A percentile compares a stretch with the other conserved stretches of the same genome.
Conservation (phyloP, 2,329 filamentous ascomycete species). For the Neurospora crassa region DNA sequence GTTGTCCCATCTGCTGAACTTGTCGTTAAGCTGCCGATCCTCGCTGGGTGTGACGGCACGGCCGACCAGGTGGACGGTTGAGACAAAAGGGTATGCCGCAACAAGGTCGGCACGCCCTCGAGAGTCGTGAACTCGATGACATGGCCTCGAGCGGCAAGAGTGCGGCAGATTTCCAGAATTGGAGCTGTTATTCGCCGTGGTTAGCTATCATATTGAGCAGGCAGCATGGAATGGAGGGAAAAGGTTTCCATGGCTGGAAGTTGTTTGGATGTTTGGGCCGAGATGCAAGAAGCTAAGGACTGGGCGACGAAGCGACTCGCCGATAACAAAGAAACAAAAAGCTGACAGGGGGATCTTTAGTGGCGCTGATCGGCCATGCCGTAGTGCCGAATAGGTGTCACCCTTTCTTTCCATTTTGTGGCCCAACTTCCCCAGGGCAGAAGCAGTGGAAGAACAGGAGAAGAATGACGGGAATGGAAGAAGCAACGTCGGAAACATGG, state of each 20-base stretch:
- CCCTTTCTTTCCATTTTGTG: neutral
- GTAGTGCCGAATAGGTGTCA: neutral
- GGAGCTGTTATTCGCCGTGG: conserved; percentile 12
- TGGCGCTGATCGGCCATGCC: neutral
- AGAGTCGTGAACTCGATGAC: conserved; percentile 23
- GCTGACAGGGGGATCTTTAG: neutral
- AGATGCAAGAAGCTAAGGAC: neutral
- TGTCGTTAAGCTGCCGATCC: conserved; percentile 2
- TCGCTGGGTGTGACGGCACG: neutral
- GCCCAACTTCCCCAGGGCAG: neutral
- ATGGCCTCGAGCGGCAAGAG: conserved; percentile 20
- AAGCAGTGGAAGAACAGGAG: neutral
- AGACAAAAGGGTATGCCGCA: conserved; percentile 9
- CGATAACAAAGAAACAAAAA: neutral
- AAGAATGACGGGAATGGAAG: neutral
- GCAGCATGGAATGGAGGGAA: too few relatives aligned
- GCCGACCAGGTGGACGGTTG: conserved; percentile 2
- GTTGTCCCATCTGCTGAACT: conserved; percentile 1
- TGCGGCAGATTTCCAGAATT: conserved; percentile 20
- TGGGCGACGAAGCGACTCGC: neutral
- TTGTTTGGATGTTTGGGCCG: neutral
- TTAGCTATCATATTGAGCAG: too few relatives aligned
- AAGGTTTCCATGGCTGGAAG: neutral
- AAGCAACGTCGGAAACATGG: neutral
- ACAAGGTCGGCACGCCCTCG: conserved; percentile 22